Evolutionary conservation across 805 yeast genomes (phyloP).

Genomic region (Kuraishia cidri): DNA sequence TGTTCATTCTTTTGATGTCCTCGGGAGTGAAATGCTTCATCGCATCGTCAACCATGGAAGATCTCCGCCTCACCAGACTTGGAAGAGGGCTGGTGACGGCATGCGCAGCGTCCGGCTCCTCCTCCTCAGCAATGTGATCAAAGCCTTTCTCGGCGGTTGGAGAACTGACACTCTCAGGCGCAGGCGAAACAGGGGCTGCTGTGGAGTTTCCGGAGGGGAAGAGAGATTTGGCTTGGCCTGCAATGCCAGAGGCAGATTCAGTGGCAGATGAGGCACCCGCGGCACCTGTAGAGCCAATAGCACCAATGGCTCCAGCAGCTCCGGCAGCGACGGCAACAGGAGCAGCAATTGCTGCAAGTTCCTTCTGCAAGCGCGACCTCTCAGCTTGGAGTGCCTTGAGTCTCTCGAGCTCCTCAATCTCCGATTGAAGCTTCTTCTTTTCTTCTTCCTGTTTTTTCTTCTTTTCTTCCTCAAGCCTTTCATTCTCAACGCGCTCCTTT

Average conservation of each 20-base stretch:
- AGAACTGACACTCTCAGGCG: too few species aligned
- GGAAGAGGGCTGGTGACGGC: slow-evolving; percentile 4
- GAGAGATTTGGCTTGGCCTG: too few species aligned
- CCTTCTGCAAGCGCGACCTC: slow-evolving; percentile 23
- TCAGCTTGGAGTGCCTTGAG: slow-evolving; percentile 25
- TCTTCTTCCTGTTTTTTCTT: slow-evolving; percentile 22
- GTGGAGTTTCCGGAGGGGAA: too few species aligned
- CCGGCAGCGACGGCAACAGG: slow-evolving; percentile 9
- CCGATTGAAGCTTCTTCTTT: slow-evolving; percentile 20
- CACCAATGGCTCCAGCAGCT: too few species aligned
- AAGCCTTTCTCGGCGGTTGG: too few species aligned
- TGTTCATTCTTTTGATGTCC: slow-evolving; percentile 16
- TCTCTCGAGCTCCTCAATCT: slow-evolving; percentile 24
- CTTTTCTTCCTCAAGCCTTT: slow-evolving; percentile 11
- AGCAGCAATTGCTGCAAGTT: slow-evolving; percentile 11
- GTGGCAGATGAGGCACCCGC: slow-evolving; percentile 6
- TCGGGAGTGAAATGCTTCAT: slow-evolving; percentile 16
- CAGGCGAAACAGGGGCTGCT: too few species aligned
- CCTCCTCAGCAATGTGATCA: slow-evolving; percentile 11
- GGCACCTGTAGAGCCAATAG: too few species aligned
- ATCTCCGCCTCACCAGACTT: slow-evolving; percentile 11
- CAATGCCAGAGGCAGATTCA: slow-evolving; percentile 3
- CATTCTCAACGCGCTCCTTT: slow-evolving; percentile 14
- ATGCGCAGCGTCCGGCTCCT: slow-evolving; percentile 5
- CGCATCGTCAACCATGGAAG: slow-evolving; percentile 22